Evolutionary conservation across 331 rosid genomes (phyloP), one percentile per base, ranked within the genome.

Genomic region (Spiraea crenata): DNA sequence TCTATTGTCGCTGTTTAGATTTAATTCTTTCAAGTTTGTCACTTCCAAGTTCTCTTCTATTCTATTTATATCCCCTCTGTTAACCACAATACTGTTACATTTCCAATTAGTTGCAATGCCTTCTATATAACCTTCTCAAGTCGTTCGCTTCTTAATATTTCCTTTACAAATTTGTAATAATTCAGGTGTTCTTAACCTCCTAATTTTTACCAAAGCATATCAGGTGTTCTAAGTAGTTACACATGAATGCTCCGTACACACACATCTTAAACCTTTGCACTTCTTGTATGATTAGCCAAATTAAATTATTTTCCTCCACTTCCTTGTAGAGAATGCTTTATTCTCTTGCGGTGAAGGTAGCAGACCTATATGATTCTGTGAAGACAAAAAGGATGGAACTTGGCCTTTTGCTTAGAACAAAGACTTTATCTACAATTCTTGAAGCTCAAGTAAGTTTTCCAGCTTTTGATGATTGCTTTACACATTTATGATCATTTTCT

Each of bases 361-460:
- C 85, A 65, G 92, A 82, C 55, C 77, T 89, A 59, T 85, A 83
- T 52, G 84, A 85, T 70, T 84, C 90, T 51, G 87, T 89, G 67
- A 79, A 70, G 82, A 78, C 64, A 72, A 87, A 92, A 79, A 80
- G 82, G 59, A 5, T 66, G 54, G 91, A 91, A 69, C 87, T 91
- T 69, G 87, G 83, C 55, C 63, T 81, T 60, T 72, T 89, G 84
- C 80, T 69, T 76, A 87, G 97, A 81, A 74, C 79, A 19, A 78
- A 87, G 82, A 76, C 82, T 63, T 71, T 89, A 51, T 82, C 85
- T 34, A 66, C 83, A 63, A 83, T 89, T 80, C 91, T 91, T 70
- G 93, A 89, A 40, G 79, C 87, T 73, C 97, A 92, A 75, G 97
- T 87, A 87, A 75, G 87, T 71, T 80, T 63, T 10, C 64, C 45